Evolutionary conservation across 257 asterid species (phyloP).

Genomic region (Agastache rugosa): DNA sequence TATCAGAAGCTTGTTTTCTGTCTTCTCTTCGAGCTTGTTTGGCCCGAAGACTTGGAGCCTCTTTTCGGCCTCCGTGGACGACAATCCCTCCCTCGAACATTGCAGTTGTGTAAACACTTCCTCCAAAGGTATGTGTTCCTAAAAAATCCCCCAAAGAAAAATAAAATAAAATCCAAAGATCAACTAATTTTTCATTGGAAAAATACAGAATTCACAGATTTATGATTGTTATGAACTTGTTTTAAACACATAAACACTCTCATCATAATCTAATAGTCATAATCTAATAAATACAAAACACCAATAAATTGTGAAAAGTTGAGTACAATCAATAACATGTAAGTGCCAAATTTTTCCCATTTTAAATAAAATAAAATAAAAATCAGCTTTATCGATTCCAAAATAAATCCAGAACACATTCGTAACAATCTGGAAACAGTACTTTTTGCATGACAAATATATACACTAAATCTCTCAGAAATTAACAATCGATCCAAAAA

Average conservation of each 20-base stretch:
- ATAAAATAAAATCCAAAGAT: too few species aligned
- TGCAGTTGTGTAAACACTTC: slow-evolving; percentile 71
- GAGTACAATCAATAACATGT: too few species aligned
- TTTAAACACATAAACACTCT: too few species aligned
- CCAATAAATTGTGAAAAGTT: too few species aligned
- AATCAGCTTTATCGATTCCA: not conserved
- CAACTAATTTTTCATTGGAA: too few species aligned
- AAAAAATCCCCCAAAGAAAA: not conserved
- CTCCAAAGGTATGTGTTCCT: slow-evolving; percentile 80
- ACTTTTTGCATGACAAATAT: not conserved
- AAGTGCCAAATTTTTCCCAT: too few species aligned
- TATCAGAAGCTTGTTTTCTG: slow-evolving; percentile 65
- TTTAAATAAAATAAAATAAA: too few species aligned
- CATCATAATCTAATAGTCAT: not conserved
- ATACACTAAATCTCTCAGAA: not conserved
- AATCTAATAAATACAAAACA: too few species aligned
- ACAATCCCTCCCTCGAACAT: slow-evolving; percentile 70
- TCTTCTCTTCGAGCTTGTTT: slow-evolving; percentile 90
- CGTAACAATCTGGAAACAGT: not conserved
- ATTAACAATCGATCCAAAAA: not conserved
- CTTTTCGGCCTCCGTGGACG: slow-evolving; percentile 53
- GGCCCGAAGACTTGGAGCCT: slow-evolving; percentile 79
- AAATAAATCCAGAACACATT: not conserved
- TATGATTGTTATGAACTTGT: not conserved
- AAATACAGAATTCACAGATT: not conserved